These are phyloP conservation scores for Colletotrichum sidae DNA, from an alignment of 2,329 filamentous ascomycete genomes.

Conservation along the genomic window DNA sequence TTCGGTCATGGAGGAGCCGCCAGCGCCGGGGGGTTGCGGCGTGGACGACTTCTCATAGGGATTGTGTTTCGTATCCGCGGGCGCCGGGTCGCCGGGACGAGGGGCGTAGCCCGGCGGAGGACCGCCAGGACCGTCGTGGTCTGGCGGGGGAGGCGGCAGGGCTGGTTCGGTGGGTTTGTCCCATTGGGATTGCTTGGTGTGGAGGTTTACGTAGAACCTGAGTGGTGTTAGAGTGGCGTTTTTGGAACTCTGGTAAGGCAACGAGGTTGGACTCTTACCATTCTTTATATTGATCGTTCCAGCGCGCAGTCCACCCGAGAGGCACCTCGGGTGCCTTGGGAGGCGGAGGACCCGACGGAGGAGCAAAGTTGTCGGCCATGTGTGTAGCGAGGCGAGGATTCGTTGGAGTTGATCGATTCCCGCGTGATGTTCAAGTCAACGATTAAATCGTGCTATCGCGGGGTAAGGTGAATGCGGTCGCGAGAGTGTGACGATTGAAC, in stretches of 20 bases:
- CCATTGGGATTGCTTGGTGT: constrained; percentile 92
- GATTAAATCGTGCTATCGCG: background rate
- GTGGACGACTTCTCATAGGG: constrained; percentile 42
- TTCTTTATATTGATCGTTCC: constrained; percentile 89
- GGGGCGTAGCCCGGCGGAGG: constrained; percentile 76
- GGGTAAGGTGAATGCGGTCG: background rate
- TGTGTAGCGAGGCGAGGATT: constrained; percentile 1
- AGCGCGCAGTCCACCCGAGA: constrained; percentile 83
- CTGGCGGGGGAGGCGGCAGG: constrained; percentile 58
- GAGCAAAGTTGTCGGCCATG: constrained; percentile 68
- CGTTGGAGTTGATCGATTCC: no score
- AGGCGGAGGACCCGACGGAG: constrained; percentile 67
- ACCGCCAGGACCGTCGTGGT: constrained; percentile 60
- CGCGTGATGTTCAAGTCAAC: background rate
- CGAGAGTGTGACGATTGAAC: background rate
- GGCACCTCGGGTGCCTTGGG: constrained; percentile 72
- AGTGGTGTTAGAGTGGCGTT: background rate
- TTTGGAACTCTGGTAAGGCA: background rate
- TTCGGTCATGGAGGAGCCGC: constrained; percentile 58
- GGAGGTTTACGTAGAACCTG: constrained; percentile 92
- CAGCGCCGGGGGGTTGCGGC: constrained; percentile 48
- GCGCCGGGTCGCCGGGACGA: constrained; percentile 54
- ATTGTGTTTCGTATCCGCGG: constrained; percentile 73
- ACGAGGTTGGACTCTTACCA: constrained; percentile 62
- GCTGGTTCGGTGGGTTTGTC: constrained; percentile 81